Evolutionary conservation across 306 rosid genomes (phyloP), one percentile per base, ranked within the genome.

Genomic region (Fragaria iinumae): DNA sequence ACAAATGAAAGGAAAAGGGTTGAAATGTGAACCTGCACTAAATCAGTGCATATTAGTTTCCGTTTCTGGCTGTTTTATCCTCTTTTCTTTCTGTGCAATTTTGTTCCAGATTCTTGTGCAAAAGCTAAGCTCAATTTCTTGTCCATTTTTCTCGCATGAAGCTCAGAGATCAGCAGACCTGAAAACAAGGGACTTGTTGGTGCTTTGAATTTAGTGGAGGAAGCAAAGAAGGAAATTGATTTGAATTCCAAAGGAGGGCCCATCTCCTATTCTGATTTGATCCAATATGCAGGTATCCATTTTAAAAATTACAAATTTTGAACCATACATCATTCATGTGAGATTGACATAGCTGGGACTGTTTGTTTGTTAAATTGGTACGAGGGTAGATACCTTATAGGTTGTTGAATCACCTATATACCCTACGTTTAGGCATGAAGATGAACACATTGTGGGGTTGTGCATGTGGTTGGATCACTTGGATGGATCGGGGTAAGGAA

Each of bases 101-200:
- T 69, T 39, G 69, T 41, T 41, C 5, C 0, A 16, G 43, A 41
- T 36, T 21, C 49, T 13, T 12, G 52, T n/a, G 1, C 8, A 50
- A 38, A 81, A 69, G 72, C 73, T 38, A 67, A 18, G 21, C 23
- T 68, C 23, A 23, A 17, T 76, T 75, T 70, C 55, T 59, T 74
- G 69, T 70, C 16, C 56, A 50, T 67, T 43, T 77, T 87, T 84
- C 82, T 80, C 69, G 77, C 83, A 29, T 86, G 88, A 88, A 95
- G 98, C 87, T 87, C 97, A 89, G 98, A 95, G 90, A 88, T 91
- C 81, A 85, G 87, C 85, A 92, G 99, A 87, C 89, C 99, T 72
- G 99, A 95, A 87, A 95, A 95, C 74, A 78, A 84, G 79, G 90
- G 91, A 44, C 87, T 95, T 49, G 77, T 93, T 62, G 84, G 88